Evolutionary conservation across 148 eudicot genomes (phyloP), one percentile per base, ranked within the genome.

Genomic region (Nepenthes mirabilis): DNA sequence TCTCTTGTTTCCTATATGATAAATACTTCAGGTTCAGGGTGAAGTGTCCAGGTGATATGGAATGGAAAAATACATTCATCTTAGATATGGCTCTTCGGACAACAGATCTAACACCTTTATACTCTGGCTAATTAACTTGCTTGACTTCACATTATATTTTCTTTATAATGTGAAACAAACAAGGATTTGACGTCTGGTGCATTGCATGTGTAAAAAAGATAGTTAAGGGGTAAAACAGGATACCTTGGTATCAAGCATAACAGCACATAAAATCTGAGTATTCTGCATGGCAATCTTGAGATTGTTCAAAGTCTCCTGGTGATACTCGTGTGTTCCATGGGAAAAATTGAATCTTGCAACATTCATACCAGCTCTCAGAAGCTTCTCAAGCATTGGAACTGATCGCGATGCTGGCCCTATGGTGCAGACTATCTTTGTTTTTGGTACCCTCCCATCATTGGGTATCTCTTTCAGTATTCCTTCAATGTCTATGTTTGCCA

Each of bases 201-300:
- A 40, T 40, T 40, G 4, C 8, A 40, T 40, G 8, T 47, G 13
- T 47, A 32, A 14, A 55, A 51, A 12, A 61, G 37, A 58, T 2
- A 11, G 11, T 49, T 11, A 11, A 49, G 11, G 14, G 52, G 52
- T 49, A 5, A 11, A 5, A 49, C 3, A 49, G 12, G n/a, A 12
- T 10, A 83, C 88, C 88, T 83, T 83, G 61, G 88, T 83, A 61
- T 83, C 88, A 61, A 83, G 85, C 88, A 83, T 83, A 56, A 83
- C 82, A 59, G 88, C 88, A 69, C 85, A 80, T 33, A 83, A 71
- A 59, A 69, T 80, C 72, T 78, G 83, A 34, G 88, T 83, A 67
- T 80, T 78, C 3, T 81, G 80, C 85, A 83, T 83, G 58, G 88
- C 88, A 66, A 50, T 67, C 67, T 64, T 73, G 62, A 83, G 81